Conservation (phyloP, 2,329 filamentous ascomycete genomes). For the Taxawa tesnikishii region DNA sequence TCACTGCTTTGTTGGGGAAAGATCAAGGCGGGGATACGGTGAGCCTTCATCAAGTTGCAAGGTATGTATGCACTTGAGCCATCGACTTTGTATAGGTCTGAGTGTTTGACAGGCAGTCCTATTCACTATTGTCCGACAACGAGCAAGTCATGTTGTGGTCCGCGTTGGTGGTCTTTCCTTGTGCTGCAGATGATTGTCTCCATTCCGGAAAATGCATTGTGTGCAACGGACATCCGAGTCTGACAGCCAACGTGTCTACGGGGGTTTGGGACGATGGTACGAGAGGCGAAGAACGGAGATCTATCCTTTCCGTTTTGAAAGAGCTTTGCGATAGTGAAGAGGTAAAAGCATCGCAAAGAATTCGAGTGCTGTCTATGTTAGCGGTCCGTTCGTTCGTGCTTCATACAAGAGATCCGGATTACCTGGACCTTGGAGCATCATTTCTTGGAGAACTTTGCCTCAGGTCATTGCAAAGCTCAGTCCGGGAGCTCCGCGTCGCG, state of each 20-base stretch:
- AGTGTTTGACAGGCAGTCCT: constrained; percentile 9
- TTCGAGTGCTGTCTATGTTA: constrained; percentile 59
- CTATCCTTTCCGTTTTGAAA: constrained; percentile 5
- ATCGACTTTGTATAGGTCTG: background rate
- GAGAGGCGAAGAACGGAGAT: constrained; percentile 19
- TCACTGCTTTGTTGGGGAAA: background rate
- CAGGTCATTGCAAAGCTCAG: constrained; percentile 67
- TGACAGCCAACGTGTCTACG: background rate
- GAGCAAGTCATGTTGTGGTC: constrained; percentile 6
- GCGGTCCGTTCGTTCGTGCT: constrained; percentile 56
- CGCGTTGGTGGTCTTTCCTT: constrained; percentile 4
- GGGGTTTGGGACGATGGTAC: constrained; percentile 4
- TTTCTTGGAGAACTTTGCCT: constrained; percentile 68
- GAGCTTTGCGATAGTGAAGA: constrained; percentile 7
- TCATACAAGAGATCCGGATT: constrained; percentile 47
- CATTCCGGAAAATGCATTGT: constrained; percentile 1
- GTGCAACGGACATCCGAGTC: constrained; percentile 1
- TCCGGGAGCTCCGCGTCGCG: constrained; percentile 72
- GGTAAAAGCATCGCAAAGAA: constrained; percentile 27
- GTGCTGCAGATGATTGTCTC: constrained; percentile 2
- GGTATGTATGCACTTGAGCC: background rate
- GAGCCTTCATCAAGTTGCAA: background rate
- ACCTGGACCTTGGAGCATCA: constrained; percentile 57
- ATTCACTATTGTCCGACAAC: constrained; percentile 8
- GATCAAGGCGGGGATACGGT: background rate